Base-by-base conservation (phyloP, 352 stramenopile species). In the Pythium rhizo-oryzae region DNA sequence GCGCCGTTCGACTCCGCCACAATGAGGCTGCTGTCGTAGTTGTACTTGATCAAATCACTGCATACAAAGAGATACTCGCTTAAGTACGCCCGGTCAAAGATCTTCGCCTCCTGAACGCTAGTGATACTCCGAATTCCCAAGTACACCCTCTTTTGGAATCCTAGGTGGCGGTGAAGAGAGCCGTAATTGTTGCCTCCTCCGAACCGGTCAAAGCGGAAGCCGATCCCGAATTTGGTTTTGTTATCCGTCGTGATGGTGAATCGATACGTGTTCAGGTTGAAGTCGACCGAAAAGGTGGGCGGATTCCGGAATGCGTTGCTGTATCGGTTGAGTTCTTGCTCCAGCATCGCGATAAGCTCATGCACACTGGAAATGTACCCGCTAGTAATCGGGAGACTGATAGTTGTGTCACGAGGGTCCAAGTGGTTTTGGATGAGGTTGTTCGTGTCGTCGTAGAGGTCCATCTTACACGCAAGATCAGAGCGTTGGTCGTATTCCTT, bases 11-110 rank as follows among this genome's bases (percentile, higher is more conserved):
- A 57, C 24, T 57, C 50, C 7, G 50, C 7, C 9, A 57, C 50
- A 23, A 57, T 57, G 50, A 57, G 50, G 21, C 50, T 57, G 9
- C 8, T 35, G 37, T 57, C 50, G 24, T 57, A 57, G 50, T 57
- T 57, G 19, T 57, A 35, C 24, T 57, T 57, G 25, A 57, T 57
- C 50, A 57, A n/a, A 57, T 57, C 50, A 35, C 50, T 57, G 37
- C 50, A 57, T 15, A 57, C 50, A 57, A 57, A 57, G 8, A 57
- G 21, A 35, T 57, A 57, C 9, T 57, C 50, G 9, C 24, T 39
- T 11, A 37, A 7, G 25, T 57, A 57, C 6, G 50, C 50, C 8
- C 50, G 21, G 18, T 39, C 25, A 24, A 57, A 39, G 8, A 57
- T 57, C 50, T 57, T 57, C 6, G 50, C 50, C 19, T 57, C 50